These are phyloP conservation scores for Colletotrichum agaves DNA, from an alignment of 2,329 filamentous ascomycete genomes.

Conservation along the genomic window DNA sequence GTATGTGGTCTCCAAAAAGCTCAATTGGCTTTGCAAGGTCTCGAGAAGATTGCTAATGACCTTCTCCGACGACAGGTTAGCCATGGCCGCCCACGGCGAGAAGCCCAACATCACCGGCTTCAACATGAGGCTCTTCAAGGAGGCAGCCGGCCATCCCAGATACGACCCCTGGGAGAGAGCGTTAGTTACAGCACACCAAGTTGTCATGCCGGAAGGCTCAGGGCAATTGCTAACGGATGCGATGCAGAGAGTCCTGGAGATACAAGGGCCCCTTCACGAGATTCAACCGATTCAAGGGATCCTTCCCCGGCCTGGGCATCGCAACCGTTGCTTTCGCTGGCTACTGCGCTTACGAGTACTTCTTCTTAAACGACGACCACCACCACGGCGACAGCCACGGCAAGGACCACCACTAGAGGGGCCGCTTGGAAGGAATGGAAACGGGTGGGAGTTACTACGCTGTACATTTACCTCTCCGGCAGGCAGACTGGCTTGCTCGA, in stretches of 20 bases:
- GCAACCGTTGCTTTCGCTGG: slow-evolving; percentile 89
- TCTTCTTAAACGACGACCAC: slow-evolving; percentile 82
- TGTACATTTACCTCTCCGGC: slow-evolving; percentile 52
- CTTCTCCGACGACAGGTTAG: slow-evolving; percentile 51
- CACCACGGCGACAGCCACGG: slow-evolving; percentile 65
- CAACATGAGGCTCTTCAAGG: slow-evolving; percentile 83
- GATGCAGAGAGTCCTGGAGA: slow-evolving; percentile 88
- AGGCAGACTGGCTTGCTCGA: slow-evolving; percentile 32
- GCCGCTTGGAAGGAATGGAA: slow-evolving; percentile 26
- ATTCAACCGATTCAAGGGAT: slow-evolving; percentile 86
- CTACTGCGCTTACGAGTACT: slow-evolving; percentile 90
- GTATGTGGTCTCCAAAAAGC: slow-evolving; percentile 27
- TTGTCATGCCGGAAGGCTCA: not conserved
- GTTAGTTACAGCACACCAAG: slow-evolving; percentile 56
- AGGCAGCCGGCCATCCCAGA: slow-evolving; percentile 70
- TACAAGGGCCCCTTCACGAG: slow-evolving; percentile 90
- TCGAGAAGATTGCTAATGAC: not conserved
- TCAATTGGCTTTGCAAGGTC: slow-evolving; percentile 12
- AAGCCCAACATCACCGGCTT: slow-evolving; percentile 91
- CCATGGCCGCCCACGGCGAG: slow-evolving; percentile 57
- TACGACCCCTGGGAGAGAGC: slow-evolving; percentile 75
- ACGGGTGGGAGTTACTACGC: slow-evolving; percentile 32
- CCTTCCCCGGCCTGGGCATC: slow-evolving; percentile 92
- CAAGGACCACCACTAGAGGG: slow-evolving; percentile 66
- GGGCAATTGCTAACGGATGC: slow-evolving; percentile 29